Evolutionary conservation across 768 basidiomycete species (phyloP), one percentile per base, ranked within the genome.

Genomic region (Pleurotus eryngii): DNA sequence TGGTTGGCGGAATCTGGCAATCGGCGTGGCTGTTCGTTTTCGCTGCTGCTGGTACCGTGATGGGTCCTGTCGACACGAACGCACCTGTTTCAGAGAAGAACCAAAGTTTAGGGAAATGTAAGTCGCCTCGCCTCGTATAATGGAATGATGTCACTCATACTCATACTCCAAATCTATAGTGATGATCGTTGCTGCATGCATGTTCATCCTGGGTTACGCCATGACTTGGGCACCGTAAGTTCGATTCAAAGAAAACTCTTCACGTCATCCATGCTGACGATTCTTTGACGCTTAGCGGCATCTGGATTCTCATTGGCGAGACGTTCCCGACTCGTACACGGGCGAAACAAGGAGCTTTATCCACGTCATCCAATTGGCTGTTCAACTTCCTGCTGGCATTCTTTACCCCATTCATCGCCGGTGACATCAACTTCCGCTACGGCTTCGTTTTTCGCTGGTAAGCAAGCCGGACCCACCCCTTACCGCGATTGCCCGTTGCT

Each of bases 231-330:
- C 80, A 14, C 86, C 87, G 70, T 78, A 61, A 51, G 49, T 51
- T 35, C 30, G 0, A 2, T 9, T 35, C 2, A 9, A 9, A 35
- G 0, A 4, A 35, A 12, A 6, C 30, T 7, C 14, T n/a, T 24
- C 15, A 4, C 49, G 11, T 7, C 20, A 20, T 74, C 67, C 49
- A 2, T 49, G 17, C 11, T 47, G 14, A 24, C 5, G 39, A 61
- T 24, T 30, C 22, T n/a, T 14, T n/a, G 18, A 15, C n/a, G n/a
- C 20, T 3, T 53, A 72, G 77, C n/a, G 86, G 86, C 47, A 69
- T 89, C 39, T 90, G 88, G 88, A 88, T 90, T 64, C 74, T 90
- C 17, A 87, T 86, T 56, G 88, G 87, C 38, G 88, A 90, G 69
- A 87, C 85, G 1, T 90, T 89, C 76, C 83, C 86, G 0, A 88